Evolutionary conservation across 306 rosid genomes (phyloP).

Genomic region (Castanea mollissima): DNA sequence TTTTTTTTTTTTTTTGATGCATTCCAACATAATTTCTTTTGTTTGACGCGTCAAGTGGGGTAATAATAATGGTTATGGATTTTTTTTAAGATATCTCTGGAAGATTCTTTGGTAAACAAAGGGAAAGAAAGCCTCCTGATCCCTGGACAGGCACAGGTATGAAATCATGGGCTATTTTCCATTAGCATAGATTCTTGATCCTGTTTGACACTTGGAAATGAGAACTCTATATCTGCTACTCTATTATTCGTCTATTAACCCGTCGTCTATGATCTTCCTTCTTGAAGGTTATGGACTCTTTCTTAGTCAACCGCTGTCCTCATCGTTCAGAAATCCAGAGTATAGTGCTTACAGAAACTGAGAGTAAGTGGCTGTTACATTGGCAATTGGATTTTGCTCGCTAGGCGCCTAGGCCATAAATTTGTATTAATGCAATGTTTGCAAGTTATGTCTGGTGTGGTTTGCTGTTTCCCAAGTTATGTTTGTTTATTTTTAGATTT

Average conservation of each 20-base stretch:
- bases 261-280: constrained; percentile 8
- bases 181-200: constrained; percentile 3
- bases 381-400: neutral
- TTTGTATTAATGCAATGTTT: neutral
- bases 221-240: neutral
- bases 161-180: constrained; percentile 6
- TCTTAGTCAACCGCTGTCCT: constrained; percentile 64
- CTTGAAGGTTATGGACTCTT: constrained; percentile 53
- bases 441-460: neutral
- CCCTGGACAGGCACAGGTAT: constrained; percentile 64
- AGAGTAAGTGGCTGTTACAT: constrained; percentile 53
- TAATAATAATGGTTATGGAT: neutral
- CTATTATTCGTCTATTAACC: constrained; percentile 13
- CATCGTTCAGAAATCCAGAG: constrained; percentile 97
- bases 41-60: neutral
- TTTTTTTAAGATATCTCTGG: constrained; percentile 54
- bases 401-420: neutral
- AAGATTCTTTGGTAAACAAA: constrained; percentile 50
- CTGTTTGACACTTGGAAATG: neutral
- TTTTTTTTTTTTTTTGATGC: neutral
- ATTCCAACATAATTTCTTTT: neutral
- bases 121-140: constrained; percentile 85
- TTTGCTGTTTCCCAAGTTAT: neutral
- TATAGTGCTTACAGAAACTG: constrained; percentile 62
- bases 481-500: too few relatives aligned